Evolutionary conservation across 768 basidiomycete genomes (phyloP).

Genomic region (Mycena crocata): DNA sequence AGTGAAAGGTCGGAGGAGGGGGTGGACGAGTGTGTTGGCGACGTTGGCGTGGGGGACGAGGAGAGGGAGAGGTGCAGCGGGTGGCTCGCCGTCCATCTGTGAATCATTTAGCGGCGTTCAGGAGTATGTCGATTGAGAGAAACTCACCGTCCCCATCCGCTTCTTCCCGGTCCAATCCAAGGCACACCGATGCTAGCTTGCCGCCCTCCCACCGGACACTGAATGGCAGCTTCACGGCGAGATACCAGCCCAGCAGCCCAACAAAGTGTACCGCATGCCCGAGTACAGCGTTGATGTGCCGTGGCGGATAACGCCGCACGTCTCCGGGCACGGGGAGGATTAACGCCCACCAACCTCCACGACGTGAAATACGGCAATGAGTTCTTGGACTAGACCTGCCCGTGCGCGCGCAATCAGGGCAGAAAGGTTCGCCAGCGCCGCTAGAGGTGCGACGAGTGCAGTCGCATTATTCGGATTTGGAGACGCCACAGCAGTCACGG

Average conservation of each 20-base stretch:
- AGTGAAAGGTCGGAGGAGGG: constrained; percentile 10
- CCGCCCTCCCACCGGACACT: constrained; percentile 78
- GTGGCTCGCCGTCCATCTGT: constrained; percentile 26
- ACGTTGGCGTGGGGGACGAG: constrained; percentile 14
- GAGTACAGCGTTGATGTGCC: constrained; percentile 90
- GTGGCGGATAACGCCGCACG: constrained; percentile 84
- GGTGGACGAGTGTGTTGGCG: neutral
- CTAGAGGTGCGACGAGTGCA: constrained; percentile 32
- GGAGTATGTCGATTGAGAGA: neutral
- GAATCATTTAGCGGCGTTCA: neutral
- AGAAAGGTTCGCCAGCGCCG: constrained; percentile 59
- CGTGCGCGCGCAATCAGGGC: constrained; percentile 73
- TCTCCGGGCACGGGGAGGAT: constrained; percentile 88
- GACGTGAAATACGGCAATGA: constrained; percentile 87
- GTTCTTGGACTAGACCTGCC: constrained; percentile 80
- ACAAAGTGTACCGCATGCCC: constrained; percentile 86
- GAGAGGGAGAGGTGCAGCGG: constrained; percentile 32
- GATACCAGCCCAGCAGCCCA: constrained; percentile 81
- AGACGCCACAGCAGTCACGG: constrained; percentile 57
- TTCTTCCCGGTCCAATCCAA: constrained; percentile 78
- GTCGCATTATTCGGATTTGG: constrained; percentile 25
- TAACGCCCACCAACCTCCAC: constrained; percentile 84
- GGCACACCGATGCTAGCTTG: constrained; percentile 82
- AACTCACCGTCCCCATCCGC: constrained; percentile 79
- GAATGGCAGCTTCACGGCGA: constrained; percentile 87